Percentiles rank a stretch among this genome's conserved stretches.
phyloP scores from a whole-genome alignment of 2,329 filamentous ascomycete species.

The Onygenales sp. region DNA sequence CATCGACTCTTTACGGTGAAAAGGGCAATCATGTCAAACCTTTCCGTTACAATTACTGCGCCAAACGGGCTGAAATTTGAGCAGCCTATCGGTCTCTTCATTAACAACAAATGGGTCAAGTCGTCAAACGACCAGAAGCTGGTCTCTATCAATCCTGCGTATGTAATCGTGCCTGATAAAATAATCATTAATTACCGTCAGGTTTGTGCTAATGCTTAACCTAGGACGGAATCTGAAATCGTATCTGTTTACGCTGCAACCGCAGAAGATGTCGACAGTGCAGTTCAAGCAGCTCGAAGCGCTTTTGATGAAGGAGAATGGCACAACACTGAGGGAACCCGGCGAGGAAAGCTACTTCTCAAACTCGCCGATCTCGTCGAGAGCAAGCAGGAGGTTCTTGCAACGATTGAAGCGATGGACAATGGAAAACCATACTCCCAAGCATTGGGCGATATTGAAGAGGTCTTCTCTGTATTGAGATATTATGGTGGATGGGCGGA shows the following conservation, averaged over 20 bases:
- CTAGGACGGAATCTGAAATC: conserved; percentile 56
- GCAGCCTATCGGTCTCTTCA: conserved; percentile 69
- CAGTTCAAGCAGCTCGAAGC: conserved; percentile 58
- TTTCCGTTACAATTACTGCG: conserved; percentile 43
- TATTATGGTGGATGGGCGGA: conserved; percentile 76
- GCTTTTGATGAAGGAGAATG: conserved; percentile 60
- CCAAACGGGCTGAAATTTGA: conserved; percentile 64
- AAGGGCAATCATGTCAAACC: too few species aligned
- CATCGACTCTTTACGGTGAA: too few species aligned
- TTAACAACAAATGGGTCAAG: conserved; percentile 69
- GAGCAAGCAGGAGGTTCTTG: conserved; percentile 48
- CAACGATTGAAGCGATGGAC: conserved; percentile 63
- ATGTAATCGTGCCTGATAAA: conserved; percentile 1
- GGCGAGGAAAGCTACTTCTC: conserved; percentile 47
- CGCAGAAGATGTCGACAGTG: conserved; percentile 57
- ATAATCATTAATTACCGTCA: background rate
- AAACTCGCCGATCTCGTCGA: conserved; percentile 60
- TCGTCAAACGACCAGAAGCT: conserved; percentile 56
- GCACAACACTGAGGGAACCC: conserved; percentile 52
- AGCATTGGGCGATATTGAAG: conserved; percentile 30
- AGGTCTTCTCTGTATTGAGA: conserved; percentile 52
- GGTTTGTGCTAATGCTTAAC: background rate
- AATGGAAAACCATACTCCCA: conserved; percentile 41
- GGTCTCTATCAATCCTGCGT: conserved; percentile 56
- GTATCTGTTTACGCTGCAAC: conserved; percentile 59